Evolutionary conservation across 73 alveolate species (phyloP).

Genomic region (Tetrahymena elliotti): DNA sequence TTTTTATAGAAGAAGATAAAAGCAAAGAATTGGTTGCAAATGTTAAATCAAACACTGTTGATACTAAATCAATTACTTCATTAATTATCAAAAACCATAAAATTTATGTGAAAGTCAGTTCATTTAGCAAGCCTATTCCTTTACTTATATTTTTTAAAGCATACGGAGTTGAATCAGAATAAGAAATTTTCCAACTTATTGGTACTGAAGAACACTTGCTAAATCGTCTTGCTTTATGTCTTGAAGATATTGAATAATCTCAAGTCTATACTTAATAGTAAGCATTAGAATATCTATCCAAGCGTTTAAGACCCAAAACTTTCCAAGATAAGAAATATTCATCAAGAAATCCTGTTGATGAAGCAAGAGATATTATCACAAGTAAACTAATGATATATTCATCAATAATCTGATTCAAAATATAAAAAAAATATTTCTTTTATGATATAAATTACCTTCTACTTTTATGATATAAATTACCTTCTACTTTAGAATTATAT

Average conservation of each 20-base stretch:
- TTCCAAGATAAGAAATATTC: conserved; percentile 54
- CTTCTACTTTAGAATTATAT: too few species aligned
- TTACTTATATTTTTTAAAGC: conserved; percentile 90
- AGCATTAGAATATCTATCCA: conserved; percentile 77
- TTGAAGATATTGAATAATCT: conserved; percentile 63
- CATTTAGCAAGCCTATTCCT: conserved; percentile 82
- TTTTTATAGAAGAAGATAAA: conserved; percentile 89
- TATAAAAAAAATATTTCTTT: too few species aligned
- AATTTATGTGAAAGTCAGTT: conserved; percentile 39
- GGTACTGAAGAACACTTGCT: conserved; percentile 77
- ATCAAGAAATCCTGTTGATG: conserved; percentile 49
- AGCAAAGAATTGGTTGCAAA: conserved; percentile 71
- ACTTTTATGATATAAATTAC: too few species aligned
- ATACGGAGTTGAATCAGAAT: conserved; percentile 92
- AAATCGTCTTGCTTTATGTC: conserved; percentile 66
- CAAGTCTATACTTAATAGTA: conserved; percentile 68
- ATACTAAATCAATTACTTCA: conserved; percentile 86
- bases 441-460: too few species aligned
- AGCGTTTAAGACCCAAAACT: conserved; percentile 12
- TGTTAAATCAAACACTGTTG: conserved; percentile 85
- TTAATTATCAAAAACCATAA: conserved; percentile 62
- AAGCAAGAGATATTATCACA: conserved; percentile 67
- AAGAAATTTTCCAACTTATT: conserved; percentile 92
- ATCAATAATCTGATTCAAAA: too few species aligned
- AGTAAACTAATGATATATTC: too few species aligned